Evolutionary conservation across 192 early-diverging fungal genomes (phyloP).

Genomic region (Phlyctochytrium planicorne): DNA sequence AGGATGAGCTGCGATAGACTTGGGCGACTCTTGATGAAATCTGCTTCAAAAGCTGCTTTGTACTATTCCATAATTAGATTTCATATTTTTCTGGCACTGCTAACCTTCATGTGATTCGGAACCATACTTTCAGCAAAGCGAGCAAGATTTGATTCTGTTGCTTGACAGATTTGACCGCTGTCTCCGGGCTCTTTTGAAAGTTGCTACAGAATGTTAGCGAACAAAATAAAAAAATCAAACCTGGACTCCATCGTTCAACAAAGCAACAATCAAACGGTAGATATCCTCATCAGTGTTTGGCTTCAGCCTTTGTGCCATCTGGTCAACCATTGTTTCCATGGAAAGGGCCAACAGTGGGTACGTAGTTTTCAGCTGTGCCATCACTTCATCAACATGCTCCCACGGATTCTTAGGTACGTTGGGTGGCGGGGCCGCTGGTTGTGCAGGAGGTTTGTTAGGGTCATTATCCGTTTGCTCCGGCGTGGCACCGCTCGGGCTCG

Average conservation of each 20-base stretch:
- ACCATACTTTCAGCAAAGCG: conserved; percentile 88
- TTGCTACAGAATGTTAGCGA: conserved; percentile 56
- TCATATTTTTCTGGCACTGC: not conserved
- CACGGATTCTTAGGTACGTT: conserved; percentile 61
- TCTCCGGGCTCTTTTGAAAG: conserved; percentile 65
- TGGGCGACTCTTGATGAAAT: conserved; percentile 89
- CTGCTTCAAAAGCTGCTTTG: conserved; percentile 75
- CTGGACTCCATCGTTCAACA: conserved; percentile 88
- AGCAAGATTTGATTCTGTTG: conserved; percentile 76
- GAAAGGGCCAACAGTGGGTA: conserved; percentile 90
- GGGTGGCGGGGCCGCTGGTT: not conserved
- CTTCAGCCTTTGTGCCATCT: conserved; percentile 91
- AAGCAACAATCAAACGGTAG: conserved; percentile 89
- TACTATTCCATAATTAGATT: conserved; percentile 35
- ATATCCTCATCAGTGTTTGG: conserved; percentile 97
- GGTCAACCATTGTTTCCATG: conserved; percentile 99
- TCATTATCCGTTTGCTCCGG: not conserved
- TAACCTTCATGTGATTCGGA: conserved; percentile 69
- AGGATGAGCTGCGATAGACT: conserved; percentile 81
- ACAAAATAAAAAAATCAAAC: conserved; percentile 36
- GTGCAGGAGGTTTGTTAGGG: not conserved
- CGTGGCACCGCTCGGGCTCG: conserved; percentile 1
- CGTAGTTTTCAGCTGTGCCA: conserved; percentile 90
- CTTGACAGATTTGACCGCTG: conserved; percentile 57
- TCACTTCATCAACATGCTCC: conserved; percentile 92